Evolutionary conservation across 2,329 filamentous ascomycete species (phyloP), one percentile per base, ranked within the genome.

Genomic region (Orbilia oligospora): DNA sequence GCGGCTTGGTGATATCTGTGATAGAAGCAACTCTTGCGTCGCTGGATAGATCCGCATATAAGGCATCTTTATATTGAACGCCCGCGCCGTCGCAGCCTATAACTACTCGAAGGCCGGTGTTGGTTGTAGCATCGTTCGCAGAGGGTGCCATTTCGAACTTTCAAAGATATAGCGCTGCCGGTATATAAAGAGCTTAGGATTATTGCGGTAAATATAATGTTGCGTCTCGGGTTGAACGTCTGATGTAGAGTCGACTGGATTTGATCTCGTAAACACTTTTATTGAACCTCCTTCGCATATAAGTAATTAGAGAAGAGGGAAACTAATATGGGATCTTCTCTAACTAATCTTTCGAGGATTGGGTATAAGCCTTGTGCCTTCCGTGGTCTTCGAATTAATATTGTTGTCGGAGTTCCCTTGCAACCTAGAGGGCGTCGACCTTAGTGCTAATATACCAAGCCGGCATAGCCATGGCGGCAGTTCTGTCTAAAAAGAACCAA

Each of bases 11-110:
- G 24, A 79, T 66, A 49, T 79, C 76, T 14, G 63, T 66, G 27
- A 79, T 69, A 12, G 69, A 73, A 18, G 64, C 46, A 9, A 79
- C 76, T 22, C 46, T 70, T 10, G 49, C 6, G n/a, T 72, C 63
- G 24, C 14, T 73, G 16, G 27, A 48, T 24, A 79, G 76, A 49
- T 79, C 76, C 16, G 51, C 49, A 16, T 56, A 64, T 6, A 79
- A 24, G n/a, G 76, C 65, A 20, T 79, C 76, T 70, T 79, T 79
- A 20, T 79, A 79, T 66, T 79, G 76, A 10, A 79, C 69, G 3
- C 76, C 76, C 18, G 76, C 76, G 12, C 49, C 48, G 22, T 79
- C 76, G 16, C 69, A 79, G 41, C 69, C 76, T 18, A 79, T 79
- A 36, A 73, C 76, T n/a, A 79, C 20, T 10, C 76, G 69, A 16